A percentile compares a stretch with the other conserved stretches of the same genome.
These are phyloP conservation scores for Skeletonema tropicum DNA, from an alignment of 108 stramenopile genomes.

Conservation along the genomic window DNA sequence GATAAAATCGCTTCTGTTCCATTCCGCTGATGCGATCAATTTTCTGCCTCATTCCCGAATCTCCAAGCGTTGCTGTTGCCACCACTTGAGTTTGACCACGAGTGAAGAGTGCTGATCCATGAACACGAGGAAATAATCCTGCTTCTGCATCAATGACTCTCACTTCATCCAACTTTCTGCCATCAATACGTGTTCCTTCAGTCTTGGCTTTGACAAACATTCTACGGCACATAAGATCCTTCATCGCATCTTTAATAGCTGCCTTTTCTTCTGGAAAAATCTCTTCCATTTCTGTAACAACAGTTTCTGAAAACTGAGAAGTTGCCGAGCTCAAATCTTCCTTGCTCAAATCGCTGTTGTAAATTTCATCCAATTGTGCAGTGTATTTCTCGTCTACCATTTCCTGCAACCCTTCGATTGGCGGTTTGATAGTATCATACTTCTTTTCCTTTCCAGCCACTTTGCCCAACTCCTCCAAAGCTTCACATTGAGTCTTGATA, in stretches of 20 bases:
- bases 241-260: constrained; percentile 61
- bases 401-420: constrained; percentile 63
- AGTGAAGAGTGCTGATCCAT: constrained; percentile 94
- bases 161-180: constrained; percentile 64
- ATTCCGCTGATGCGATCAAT: constrained; percentile 86
- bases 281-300: constrained; percentile 55
- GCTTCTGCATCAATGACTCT: constrained; percentile 52
- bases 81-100: constrained; percentile 94
- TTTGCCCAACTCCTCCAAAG: constrained; percentile 66
- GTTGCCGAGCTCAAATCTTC: constrained; percentile 55
- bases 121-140: constrained; percentile 61
- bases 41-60: constrained; percentile 90
- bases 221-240: constrained; percentile 67
- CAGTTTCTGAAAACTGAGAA: constrained; percentile 48
- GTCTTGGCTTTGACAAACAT: constrained; percentile 63
- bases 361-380: constrained; percentile 34
- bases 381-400: constrained; percentile 58
- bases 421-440: constrained; percentile 53
- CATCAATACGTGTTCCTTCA: constrained; percentile 69
- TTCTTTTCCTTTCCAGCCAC: constrained; percentile 71
- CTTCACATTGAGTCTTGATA: constrained; percentile 78
- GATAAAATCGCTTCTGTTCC: constrained; percentile 87
- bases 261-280: constrained; percentile 56
- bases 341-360: constrained; percentile 56
- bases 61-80: constrained; percentile 89